Evolutionary conservation across 208 protist genomes (phyloP).

Genomic region (Phytomonas serpens): DNA sequence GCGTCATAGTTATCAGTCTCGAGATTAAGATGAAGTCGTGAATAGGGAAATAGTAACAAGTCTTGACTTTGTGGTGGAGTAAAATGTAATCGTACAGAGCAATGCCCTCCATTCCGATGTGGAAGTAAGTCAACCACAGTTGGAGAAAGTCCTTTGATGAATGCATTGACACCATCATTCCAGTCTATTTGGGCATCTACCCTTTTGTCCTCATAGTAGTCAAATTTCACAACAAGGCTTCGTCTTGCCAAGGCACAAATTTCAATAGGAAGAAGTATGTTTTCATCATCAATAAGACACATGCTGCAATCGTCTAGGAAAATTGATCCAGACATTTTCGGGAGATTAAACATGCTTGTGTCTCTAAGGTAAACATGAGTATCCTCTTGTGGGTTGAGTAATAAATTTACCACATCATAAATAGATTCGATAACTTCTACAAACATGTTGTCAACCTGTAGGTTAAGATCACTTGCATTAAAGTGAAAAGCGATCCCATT

Average conservation of each 20-base stretch:
- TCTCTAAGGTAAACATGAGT: constrained; percentile 44
- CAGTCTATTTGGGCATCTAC: constrained; percentile 36
- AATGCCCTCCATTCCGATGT: neutral
- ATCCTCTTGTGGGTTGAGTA: constrained; percentile 38
- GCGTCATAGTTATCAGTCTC: constrained; percentile 12
- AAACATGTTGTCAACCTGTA: constrained; percentile 32
- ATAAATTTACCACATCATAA: constrained; percentile 32
- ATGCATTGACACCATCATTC: constrained; percentile 22
- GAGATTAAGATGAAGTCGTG: constrained; percentile 14
- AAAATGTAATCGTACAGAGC: neutral
- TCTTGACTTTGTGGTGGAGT: constrained; percentile 26
- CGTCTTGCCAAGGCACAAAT: constrained; percentile 11
- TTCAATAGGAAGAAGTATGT: neutral
- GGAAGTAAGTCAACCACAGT: constrained; percentile 11
- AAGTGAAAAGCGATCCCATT: constrained; percentile 45
- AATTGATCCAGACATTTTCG: constrained; percentile 26
- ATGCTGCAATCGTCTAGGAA: constrained; percentile 2
- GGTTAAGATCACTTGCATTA: constrained; percentile 16
- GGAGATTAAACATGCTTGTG: constrained; percentile 15
- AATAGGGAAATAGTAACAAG: constrained; percentile 41
- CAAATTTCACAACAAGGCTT: constrained; percentile 21
- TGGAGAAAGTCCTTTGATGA: constrained; percentile 14
- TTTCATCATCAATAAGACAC: constrained; percentile 4
- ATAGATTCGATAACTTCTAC: constrained; percentile 25
- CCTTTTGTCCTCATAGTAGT: constrained; percentile 47